Base-by-base conservation (phyloP, 352 stramenopile genomes). In the Heterotrichella gracilis region DNA sequence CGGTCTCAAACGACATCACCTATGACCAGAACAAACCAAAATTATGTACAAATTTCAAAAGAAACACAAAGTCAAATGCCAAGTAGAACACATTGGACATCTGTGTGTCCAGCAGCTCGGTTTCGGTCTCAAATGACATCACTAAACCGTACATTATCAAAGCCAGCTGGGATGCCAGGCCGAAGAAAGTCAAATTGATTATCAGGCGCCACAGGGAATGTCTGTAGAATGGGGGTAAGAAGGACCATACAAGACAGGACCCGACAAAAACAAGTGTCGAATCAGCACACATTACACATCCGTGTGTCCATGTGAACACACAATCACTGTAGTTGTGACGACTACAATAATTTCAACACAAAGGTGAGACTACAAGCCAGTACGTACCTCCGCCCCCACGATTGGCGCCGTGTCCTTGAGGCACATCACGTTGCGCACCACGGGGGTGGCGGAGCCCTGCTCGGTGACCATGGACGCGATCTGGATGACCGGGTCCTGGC, bases 51-150 rank as follows among this genome's bases (percentile, higher is more conserved):
- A 17, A 63, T n/a, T 97, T 97, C 80, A 96, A 97, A 19, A 92
- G 91, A 22, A 92, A 98, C 70, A 99, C 85, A 69, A 98, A 93
- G 75, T 99, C 93, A n/a, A 90, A 88, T 74, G 98, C 93, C 72
- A 82, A 83, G 69, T 84, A 78, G 69, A 88, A 81, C 25, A 99
- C 79, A 76, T 97, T 98, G 1, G 76, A 74, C n/a, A 85, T 81
- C 91, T 90, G 98, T 64, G 92, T 92, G 70, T 95, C 81, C 9
- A 99, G 82, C 80, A 99, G 83, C 1, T 96, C 88, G 68, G 83
- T 78, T 79, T 99, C 93, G 1, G 82, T 83, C 14, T 94, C 84
- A 73, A 90, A 96, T 25, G 90, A 83, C 72, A 97, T 86, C 40
- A 99, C 90, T n/a, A n/a, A n/a, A n/a, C n/a, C n/a, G 20, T 63